Percentiles rank a stretch among this genome's conserved stretches.
Conservation (phyloP, 2,329 filamentous ascomycete genomes). For the Claviceps sp. region DNA sequence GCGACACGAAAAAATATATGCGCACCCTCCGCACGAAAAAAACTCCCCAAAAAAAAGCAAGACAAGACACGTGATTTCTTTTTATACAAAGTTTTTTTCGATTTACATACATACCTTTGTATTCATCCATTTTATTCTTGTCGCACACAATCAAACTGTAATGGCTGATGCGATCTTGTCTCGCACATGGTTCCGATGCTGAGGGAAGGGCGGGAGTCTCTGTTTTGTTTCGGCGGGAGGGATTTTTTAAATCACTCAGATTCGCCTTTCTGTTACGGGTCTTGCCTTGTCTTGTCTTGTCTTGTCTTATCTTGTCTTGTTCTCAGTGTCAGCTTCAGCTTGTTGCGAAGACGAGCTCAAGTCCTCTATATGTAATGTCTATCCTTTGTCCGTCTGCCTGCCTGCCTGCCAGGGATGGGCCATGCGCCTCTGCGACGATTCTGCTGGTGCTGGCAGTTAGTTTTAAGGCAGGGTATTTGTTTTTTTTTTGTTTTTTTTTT, state of each 20-base stretch:
- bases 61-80: conserved; percentile 2
- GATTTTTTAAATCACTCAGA: neutral
- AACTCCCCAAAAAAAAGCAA: neutral
- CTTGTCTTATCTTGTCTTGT: neutral
- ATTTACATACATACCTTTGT: neutral
- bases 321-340: neutral
- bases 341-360: too few species aligned
- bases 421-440: too few species aligned
- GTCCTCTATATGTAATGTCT: too few species aligned
- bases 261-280: neutral
- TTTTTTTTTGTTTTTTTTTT: too few species aligned
- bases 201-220: neutral
- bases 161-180: neutral
- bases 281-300: neutral
- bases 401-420: too few species aligned
- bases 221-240: neutral
- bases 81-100: neutral
- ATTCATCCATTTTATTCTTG: neutral
- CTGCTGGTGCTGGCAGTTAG: too few species aligned
- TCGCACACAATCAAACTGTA: neutral
- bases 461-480: too few species aligned
- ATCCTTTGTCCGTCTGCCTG: too few species aligned
- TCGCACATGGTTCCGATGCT: neutral
- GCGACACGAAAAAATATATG: neutral
- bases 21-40: neutral